phyloP scores from a whole-genome alignment of 2,329 filamentous ascomycete genomes.

The Sclerotinia glacialis region DNA sequence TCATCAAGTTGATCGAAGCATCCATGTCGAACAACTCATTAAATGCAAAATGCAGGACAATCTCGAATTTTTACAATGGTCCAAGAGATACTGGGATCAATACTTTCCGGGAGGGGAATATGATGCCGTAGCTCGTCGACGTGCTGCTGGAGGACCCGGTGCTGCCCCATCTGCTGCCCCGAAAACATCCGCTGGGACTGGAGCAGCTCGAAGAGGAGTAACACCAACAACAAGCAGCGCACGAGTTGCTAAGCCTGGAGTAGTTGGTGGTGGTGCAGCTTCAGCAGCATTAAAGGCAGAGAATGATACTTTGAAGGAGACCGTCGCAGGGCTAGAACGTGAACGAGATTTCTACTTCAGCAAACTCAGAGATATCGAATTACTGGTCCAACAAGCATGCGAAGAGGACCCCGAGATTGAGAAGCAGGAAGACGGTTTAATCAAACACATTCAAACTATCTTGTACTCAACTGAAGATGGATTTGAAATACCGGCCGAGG shows the following conservation, averaged over 20 bases:
- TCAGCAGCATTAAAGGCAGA: slow-evolving; percentile 76
- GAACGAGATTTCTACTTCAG: slow-evolving; percentile 99
- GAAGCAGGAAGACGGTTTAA: slow-evolving; percentile 85
- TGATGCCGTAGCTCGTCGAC: slow-evolving; percentile 81
- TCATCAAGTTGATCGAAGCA: slow-evolving; percentile 83
- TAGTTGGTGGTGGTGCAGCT: slow-evolving; percentile 52
- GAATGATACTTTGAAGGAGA: slow-evolving; percentile 88
- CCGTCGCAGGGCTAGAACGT: slow-evolving; percentile 88
- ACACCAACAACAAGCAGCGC: slow-evolving; percentile 45
- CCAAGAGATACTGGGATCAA: slow-evolving; percentile 96
- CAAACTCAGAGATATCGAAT: slow-evolving; percentile 95
- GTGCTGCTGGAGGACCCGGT: slow-evolving; percentile 64
- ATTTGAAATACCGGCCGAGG: slow-evolving; percentile 84
- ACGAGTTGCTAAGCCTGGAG: slow-evolving; percentile 45
- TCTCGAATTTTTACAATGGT: slow-evolving; percentile 97
- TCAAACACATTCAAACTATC: slow-evolving; percentile 96
- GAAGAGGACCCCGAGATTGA: slow-evolving; percentile 91
- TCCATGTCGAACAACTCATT: slow-evolving; percentile 82
- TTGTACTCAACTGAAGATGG: slow-evolving; percentile 94
- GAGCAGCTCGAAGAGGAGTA: slow-evolving; percentile 47
- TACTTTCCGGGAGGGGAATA: slow-evolving; percentile 97
- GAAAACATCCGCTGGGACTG: slow-evolving; percentile 43
- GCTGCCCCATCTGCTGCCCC: slow-evolving; percentile 48
- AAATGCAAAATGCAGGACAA: slow-evolving; percentile 99
- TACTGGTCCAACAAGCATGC: slow-evolving; percentile 87